phyloP scores from a whole-genome alignment of 2,329 filamentous ascomycete genomes.

The Phaeosphaeria sp. region DNA sequence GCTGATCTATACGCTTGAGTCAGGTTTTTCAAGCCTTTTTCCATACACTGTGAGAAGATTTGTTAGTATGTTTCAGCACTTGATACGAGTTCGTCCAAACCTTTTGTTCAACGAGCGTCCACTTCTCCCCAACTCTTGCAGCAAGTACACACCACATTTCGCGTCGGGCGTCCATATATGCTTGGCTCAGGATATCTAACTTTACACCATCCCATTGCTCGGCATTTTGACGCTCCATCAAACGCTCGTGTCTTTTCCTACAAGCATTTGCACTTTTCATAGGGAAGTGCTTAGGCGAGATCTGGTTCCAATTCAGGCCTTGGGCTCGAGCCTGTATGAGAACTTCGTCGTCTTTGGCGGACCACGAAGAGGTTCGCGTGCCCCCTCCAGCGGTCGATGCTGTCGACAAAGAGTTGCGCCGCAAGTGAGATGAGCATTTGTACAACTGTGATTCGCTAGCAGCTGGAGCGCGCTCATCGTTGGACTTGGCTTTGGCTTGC shows the following conservation, averaged over 20 bases:
- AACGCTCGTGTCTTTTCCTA: constrained; percentile 84
- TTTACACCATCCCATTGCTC: constrained; percentile 82
- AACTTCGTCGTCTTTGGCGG: constrained; percentile 73
- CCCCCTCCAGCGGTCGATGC: constrained; percentile 37
- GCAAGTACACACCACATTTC: constrained; percentile 83
- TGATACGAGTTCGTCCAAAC: constrained; percentile 51
- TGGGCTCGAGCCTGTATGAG: constrained; percentile 74
- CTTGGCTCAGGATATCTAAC: constrained; percentile 75
- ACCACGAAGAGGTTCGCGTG: constrained; percentile 65
- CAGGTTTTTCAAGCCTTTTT: constrained; percentile 82
- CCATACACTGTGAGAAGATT: constrained; percentile 74
- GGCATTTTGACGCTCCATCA: constrained; percentile 76
- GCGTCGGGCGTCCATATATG: constrained; percentile 80
- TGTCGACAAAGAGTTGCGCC: constrained; percentile 42
- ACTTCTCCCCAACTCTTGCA: constrained; percentile 62
- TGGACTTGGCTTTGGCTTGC: no score
- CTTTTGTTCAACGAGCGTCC: constrained; percentile 79
- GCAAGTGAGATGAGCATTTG: no score
- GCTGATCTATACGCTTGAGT: constrained; percentile 72
- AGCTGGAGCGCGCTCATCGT: no score
- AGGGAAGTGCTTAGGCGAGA: constrained; percentile 77
- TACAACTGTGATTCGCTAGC: no score
- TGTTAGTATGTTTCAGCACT: constrained; percentile 14
- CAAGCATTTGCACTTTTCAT: constrained; percentile 82
- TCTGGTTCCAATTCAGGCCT: constrained; percentile 84